phyloP scores from a whole-genome alignment of 345 rosid genomes.

The Jatropha curcas region DNA sequence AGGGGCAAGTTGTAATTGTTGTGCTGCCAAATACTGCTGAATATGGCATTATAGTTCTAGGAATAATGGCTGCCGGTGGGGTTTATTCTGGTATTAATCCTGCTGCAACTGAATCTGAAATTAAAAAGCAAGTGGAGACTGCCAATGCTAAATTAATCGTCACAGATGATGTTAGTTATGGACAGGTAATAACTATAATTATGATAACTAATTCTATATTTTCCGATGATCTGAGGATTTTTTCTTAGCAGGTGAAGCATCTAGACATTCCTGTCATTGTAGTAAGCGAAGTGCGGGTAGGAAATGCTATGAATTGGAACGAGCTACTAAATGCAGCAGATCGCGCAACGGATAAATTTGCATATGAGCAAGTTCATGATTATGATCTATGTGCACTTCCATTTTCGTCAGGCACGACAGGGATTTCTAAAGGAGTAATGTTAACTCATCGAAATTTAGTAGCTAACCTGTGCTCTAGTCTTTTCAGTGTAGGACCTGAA shows the following conservation, averaged over 20 bases:
- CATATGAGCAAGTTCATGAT: slow-evolving; percentile 45
- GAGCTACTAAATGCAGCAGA: slow-evolving; percentile 83
- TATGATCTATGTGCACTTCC: slow-evolving; percentile 90
- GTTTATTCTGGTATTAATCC: slow-evolving; percentile 96
- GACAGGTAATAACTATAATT: slow-evolving; percentile 45
- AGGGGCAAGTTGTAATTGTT: slow-evolving; percentile 81
- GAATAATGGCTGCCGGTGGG: slow-evolving; percentile 89
- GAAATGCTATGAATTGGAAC: slow-evolving; percentile 63
- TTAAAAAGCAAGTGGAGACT: slow-evolving; percentile 76
- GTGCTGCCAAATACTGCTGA: slow-evolving; percentile 85
- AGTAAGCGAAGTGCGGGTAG: slow-evolving; percentile 52
- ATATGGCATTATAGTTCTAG: slow-evolving; percentile 78
- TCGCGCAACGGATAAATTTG: slow-evolving; percentile 31
- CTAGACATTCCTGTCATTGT: slow-evolving; percentile 57
- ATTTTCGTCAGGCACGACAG: slow-evolving; percentile 97
- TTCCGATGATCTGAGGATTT: no score
- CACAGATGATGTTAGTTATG: slow-evolving; percentile 57
- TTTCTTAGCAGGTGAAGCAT: slow-evolving; percentile 68
- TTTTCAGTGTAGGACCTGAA: slow-evolving; percentile 69
- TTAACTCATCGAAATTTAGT: slow-evolving; percentile 78
- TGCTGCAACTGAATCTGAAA: slow-evolving; percentile 63
- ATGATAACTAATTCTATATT: background rate
- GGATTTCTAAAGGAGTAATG: slow-evolving; percentile 90
- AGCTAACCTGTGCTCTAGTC: slow-evolving; percentile 82
- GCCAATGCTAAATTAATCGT: slow-evolving; percentile 84